Evolutionary conservation across 768 basidiomycete species (phyloP).

Genomic region (Podaxis sp.): DNA sequence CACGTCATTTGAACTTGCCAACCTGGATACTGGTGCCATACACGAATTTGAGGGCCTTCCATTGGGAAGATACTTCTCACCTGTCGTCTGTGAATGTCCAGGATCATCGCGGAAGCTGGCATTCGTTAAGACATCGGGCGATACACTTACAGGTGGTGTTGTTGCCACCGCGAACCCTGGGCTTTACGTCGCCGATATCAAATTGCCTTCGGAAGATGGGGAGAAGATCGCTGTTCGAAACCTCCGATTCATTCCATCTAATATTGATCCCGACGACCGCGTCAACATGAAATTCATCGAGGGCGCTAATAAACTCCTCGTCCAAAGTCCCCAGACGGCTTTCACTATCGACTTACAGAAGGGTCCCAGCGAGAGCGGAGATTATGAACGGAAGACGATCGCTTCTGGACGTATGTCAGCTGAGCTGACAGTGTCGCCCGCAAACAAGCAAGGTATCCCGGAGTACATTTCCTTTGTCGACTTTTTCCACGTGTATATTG

Average conservation of each 20-base stretch:
- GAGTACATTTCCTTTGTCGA: conserved; percentile 61
- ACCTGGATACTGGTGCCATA: conserved; percentile 37
- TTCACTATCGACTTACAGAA: conserved; percentile 32
- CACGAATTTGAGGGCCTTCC: conserved; percentile 55
- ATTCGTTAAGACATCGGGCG: conserved; percentile 60
- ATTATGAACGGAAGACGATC: conserved; percentile 42
- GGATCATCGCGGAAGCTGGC: conserved; percentile 46
- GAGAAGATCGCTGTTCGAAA: conserved; percentile 37
- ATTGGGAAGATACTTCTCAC: conserved; percentile 60
- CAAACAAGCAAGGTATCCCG: conserved; percentile 17
- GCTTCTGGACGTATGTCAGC: conserved; percentile 53
- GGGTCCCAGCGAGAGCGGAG: conserved; percentile 40
- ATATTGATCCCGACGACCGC: conserved; percentile 39
- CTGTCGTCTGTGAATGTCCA: conserved; percentile 44
- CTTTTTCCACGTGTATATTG: conserved; percentile 62
- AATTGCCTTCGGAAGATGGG: conserved; percentile 33
- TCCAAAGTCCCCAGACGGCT: conserved; percentile 48
- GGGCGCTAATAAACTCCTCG: conserved; percentile 47
- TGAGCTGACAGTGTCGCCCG: conserved; percentile 47
- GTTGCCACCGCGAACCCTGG: conserved; percentile 62
- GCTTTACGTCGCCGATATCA: conserved; percentile 60
- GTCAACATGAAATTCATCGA: conserved; percentile 55
- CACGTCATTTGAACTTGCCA: conserved; percentile 61
- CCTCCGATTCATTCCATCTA: conserved; percentile 45
- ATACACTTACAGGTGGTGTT: conserved; percentile 54